Base-by-base conservation (phyloP, 495 filamentous ascomycete genomes). In the Bathelium albidoporum region DNA sequence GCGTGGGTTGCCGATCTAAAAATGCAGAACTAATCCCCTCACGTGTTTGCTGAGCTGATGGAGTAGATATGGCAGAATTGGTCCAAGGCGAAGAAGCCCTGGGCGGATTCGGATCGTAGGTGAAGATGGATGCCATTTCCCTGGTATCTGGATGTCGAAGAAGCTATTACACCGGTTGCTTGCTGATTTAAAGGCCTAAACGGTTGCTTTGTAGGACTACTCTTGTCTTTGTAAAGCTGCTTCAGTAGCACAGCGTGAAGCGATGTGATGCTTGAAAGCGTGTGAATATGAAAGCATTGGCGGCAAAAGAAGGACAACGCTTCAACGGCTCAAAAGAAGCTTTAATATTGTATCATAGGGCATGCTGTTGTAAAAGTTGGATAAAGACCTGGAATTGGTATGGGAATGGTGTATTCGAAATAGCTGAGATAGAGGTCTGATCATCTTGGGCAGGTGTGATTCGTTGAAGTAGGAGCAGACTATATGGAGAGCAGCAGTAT, bases 81-180 rank as follows among this genome's bases (percentile, higher is more conserved):
- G 87, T 80, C 94, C 94, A 98, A 29, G 94, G 95, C 11, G 93
- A 97, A 18, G 88, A 84, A 31, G 96, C 88, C 74, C 90, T 79
- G 3, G 90, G 89, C 39, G 93, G 89, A 64, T 95, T 87, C 12
- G 90, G 86, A 62, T 96, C 90, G 71, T 87, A 98, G 0, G 93
- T 96, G 74, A 98, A 98, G 63, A 98, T 90, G 16, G 91, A 96
- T 39, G 90, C 89, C 94, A 97, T 98, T 34, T 26, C 11, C 7
- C 36, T 59, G 32, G n/a, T 9, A 22, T 16, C 20, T 62, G 39
- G 32, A 5, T 28, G 29, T 55, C 24, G 9, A 28, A 10, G 29
- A 49, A 18, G 43, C n/a, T 3, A 18, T 11, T 3, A 49, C 5
- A 39, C 14, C 5, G 5, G 11, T 32, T 32, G 12, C 61, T 44